Evolutionary conservation across 495 filamentous ascomycete genomes (phyloP), one percentile per base, ranked within the genome.

Genomic region (Aspergillus avenaceus): DNA sequence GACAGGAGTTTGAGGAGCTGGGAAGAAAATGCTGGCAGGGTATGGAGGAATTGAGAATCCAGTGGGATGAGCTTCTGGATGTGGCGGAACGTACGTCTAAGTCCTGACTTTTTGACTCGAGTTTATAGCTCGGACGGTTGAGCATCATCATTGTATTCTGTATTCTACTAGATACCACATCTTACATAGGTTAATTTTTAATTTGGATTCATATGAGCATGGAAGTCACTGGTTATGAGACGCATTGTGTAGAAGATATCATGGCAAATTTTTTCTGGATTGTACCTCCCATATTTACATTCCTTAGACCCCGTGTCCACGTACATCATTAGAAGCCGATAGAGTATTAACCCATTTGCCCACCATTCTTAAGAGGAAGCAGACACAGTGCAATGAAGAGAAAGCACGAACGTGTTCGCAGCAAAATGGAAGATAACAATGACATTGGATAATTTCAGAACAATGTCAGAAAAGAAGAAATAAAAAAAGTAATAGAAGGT

Each of bases 41-140:
- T 71, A 91, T 98, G 82, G 93, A 98, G 74, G 77, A 72, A 66
- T 63, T 97, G 75, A 77, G 93, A 61, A 61, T 66, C 45, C 72
- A 81, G 59, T 98, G 93, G 93, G 90, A 95, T 64, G 64, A 42
- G 18, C 79, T 75, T 61, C 47, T 87, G 46, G 75, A 77, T 60
- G 49, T 56, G 41, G 71, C 56, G 13, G 72, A 72, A 38, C 16
- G n/a, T n/a, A n/a, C n/a, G n/a, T n/a, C n/a, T 38, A 21, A 38
- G 13, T 6, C 34, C 34, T 38, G 46, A 50, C 19, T 13, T 24
- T 5, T 12, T 22, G 40, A 22, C 9, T 18, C 31, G 19, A 14
- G 14, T 13, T 29, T 25, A 24, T 32, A 21, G 27, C 8, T 8
- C n/a, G n/a, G n/a, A n/a, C n/a, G n/a, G n/a, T n/a, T n/a, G n/a